Base-by-base conservation (phyloP, 148 eudicot genomes). In the Rhododendron ovatum region DNA sequence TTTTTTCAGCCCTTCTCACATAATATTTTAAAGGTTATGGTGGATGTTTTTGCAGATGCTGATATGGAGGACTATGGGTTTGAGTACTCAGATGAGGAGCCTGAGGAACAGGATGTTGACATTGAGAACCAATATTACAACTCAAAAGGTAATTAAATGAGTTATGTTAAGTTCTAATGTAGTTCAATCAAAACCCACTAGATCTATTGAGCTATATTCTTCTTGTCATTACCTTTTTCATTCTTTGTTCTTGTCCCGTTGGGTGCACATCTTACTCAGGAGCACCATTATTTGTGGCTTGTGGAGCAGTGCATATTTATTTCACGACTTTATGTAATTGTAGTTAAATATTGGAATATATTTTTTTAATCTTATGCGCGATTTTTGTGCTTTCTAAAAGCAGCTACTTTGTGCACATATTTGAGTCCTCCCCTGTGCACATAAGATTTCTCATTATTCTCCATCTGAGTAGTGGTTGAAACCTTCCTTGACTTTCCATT, bases 31-130 rank as follows among this genome's bases (percentile, higher is more conserved):
- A 18, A 10, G 22, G n/a, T 7, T 59, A 59, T 59, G 65, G 1
- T 22, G 65, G 65, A 59, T 20, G 59, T 55, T 22, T 55, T 55
- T 55, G 59, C 88, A 96, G 99, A 96, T 91, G 98, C 98, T 79
- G 99, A 96, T 91, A 96, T 96, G 98, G 99, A 96, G 84, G 99
- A 96, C 79, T 96, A 96, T 85, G 99, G 99, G 82, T 96, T 96
- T 57, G 99, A 95, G 87, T 95, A 95, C 88, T 96, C 99, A 2
- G 99, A 96, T 35, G 99, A 96, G 53, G 99, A 96, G 83, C 96
- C 91, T 41, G 99, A 96, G 87, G 99, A 96, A 83, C 98, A 95
- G 83, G 98, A 96, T 88, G 99, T 94, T 84, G 98, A 95, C 84
- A 96, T 96, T 85, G 98, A 96, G 89, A 96, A 96, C 87, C 99